Conservation (phyloP, 768 basidiomycete genomes). For the Xanthoconium purpureum region DNA sequence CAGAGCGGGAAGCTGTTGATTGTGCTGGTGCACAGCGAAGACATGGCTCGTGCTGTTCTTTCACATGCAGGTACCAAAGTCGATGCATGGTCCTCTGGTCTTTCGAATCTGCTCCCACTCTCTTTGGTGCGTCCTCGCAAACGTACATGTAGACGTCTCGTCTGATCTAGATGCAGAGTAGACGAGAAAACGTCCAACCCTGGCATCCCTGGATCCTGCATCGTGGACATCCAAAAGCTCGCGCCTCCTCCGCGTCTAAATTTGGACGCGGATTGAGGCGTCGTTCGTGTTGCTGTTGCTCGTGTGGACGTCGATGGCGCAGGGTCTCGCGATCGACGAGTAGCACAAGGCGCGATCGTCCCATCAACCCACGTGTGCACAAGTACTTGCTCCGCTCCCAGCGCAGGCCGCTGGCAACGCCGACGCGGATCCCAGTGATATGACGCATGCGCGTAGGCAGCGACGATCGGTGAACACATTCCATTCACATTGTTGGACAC, state of each 20-base stretch:
- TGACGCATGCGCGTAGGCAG: constrained; percentile 4
- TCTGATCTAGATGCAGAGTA: constrained; percentile 2
- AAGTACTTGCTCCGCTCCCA: constrained; percentile 9
- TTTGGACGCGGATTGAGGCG: not conserved
- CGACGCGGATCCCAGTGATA: constrained; percentile 11
- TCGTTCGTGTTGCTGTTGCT: constrained; percentile 37
- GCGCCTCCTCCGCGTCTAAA: not conserved
- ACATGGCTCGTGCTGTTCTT: constrained; percentile 38
- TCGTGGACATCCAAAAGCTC: constrained; percentile 42
- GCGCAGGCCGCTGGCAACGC: not conserved
- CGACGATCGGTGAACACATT: constrained; percentile 23
- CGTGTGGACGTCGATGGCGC: constrained; percentile 47
- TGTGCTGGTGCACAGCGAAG: constrained; percentile 45
- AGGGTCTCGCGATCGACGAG: constrained; percentile 45
- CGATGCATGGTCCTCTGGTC: constrained; percentile 39
- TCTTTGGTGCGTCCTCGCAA: constrained; percentile 5
- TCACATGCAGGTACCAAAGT: constrained; percentile 41
- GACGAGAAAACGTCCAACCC: not conserved
- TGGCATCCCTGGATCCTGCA: constrained; percentile 27
- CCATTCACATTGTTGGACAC: no score
- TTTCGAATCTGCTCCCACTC: constrained; percentile 23
- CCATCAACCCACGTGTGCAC: constrained; percentile 9
- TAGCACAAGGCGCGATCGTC: constrained; percentile 30
- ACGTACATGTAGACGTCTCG: no score
- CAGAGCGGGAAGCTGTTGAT: constrained; percentile 35